Conservation (phyloP, 1,284 basidiomycete species). For the Cutaneotrichosporon cyanovorans region DNA sequence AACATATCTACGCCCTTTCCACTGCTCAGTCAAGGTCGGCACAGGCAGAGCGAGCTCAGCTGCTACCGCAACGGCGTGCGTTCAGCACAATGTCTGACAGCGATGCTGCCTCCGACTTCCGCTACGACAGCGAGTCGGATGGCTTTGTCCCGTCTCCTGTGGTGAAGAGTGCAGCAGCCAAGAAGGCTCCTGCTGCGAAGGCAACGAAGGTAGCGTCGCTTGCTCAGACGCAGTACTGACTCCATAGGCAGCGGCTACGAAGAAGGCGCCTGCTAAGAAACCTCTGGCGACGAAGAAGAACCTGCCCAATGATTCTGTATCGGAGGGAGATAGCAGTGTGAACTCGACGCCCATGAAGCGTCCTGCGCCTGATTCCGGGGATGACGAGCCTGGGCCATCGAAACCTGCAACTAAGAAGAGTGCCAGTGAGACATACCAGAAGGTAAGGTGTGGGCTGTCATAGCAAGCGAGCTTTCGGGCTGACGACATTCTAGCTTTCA, state of each 20-base stretch:
- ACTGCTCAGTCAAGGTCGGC: too few relatives aligned
- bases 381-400: constrained; percentile 21
- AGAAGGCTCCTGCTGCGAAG: constrained; percentile 27
- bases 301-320: constrained; percentile 51
- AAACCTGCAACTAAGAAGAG: constrained; percentile 59
- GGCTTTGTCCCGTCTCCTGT: constrained; percentile 21
- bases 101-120: constrained; percentile 29
- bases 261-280: constrained; percentile 48
- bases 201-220: constrained; percentile 22
- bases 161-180: constrained; percentile 22
- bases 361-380: constrained; percentile 19
- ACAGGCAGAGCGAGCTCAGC: too few relatives aligned
- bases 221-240: not conserved
- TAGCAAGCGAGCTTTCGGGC: not conserved
- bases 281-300: constrained; percentile 59
- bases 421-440: constrained; percentile 85
- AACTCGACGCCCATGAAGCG: constrained; percentile 34
- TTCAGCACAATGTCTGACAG: constrained; percentile 38
- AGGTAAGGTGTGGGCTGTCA: constrained; percentile 53
- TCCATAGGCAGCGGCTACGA: constrained; percentile 40
- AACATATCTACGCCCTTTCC: too few relatives aligned
- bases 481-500: constrained; percentile 58
- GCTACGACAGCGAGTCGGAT: constrained; percentile 37
- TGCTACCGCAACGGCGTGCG: not conserved
- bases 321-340: constrained; percentile 46